Conservation (phyloP, 2,329 filamentous ascomycete genomes). For the Clarireedia sp. region DNA sequence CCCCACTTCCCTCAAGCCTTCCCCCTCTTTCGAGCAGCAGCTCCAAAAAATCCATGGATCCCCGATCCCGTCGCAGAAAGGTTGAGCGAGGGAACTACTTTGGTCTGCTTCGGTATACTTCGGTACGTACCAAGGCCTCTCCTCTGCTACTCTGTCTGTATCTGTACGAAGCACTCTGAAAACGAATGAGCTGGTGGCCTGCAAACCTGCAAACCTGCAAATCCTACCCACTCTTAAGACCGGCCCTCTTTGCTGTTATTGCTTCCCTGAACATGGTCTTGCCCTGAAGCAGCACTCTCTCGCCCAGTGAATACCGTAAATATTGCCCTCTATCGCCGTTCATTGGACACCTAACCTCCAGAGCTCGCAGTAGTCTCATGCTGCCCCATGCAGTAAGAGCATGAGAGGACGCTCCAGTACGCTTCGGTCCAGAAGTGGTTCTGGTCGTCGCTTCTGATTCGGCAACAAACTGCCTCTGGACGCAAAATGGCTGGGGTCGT, state of each 20-base stretch:
- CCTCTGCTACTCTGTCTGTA: too few relatives aligned
- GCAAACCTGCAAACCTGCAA: neutral
- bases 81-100: too few relatives aligned
- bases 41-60: too few relatives aligned
- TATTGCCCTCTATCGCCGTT: slow-evolving; percentile 1
- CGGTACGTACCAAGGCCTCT: neutral
- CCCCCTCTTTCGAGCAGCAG: too few relatives aligned
- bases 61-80: too few relatives aligned
- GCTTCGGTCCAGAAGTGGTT: neutral
- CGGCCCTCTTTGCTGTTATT: neutral
- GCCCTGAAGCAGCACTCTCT: slow-evolving; percentile 2
- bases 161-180: neutral
- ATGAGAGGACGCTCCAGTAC: slow-evolving; percentile 1
- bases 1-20: too few relatives aligned
- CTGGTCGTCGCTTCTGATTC: slow-evolving; percentile 7
- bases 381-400: slow-evolving; percentile 9
- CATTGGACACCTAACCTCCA: slow-evolving; percentile 10
- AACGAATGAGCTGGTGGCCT: neutral
- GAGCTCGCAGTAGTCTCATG: slow-evolving; percentile 9
- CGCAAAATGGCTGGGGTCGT: slow-evolving; percentile 15
- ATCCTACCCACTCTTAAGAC: neutral
- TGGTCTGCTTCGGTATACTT: too few relatives aligned
- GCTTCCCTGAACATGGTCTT: slow-evolving; percentile 1
- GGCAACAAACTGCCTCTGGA: slow-evolving; percentile 5
- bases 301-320: slow-evolving; percentile 1